phyloP scores from a whole-genome alignment of 2,329 filamentous ascomycete genomes.

The Ramichloridium luteum region DNA sequence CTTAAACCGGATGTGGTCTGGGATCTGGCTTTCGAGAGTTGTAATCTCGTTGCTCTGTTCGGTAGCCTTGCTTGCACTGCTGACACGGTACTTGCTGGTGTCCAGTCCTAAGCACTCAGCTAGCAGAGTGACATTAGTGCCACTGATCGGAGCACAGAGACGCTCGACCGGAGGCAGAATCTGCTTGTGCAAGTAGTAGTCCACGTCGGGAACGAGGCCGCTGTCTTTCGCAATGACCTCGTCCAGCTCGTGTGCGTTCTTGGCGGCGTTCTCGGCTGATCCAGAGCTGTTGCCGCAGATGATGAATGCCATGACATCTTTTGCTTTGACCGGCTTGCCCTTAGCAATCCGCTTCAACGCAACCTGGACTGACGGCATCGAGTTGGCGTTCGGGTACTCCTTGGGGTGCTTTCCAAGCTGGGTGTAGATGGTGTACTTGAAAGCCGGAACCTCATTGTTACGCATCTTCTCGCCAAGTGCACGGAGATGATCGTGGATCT shows the following conservation, averaged over 20 bases:
- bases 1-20: constrained; percentile 79
- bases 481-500: constrained; percentile 85
- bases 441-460: constrained; percentile 56
- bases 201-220: constrained; percentile 73
- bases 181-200: constrained; percentile 97
- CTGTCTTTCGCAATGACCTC: constrained; percentile 71
- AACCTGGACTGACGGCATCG: constrained; percentile 95
- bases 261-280: constrained; percentile 56
- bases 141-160: constrained; percentile 88
- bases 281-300: constrained; percentile 63
- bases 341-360: constrained; percentile 76
- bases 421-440: constrained; percentile 95
- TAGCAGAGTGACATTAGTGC: constrained; percentile 78
- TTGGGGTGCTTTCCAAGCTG: constrained; percentile 89
- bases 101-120: constrained; percentile 92
- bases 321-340: constrained; percentile 78
- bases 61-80: constrained; percentile 37
- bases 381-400: constrained; percentile 87
- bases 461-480: constrained; percentile 81
- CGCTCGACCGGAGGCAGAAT: constrained; percentile 96
- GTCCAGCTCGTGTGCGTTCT: constrained; percentile 76
- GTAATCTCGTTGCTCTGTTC: constrained; percentile 60
- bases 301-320: constrained; percentile 93
- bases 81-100: constrained; percentile 70
- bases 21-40: constrained; percentile 86